These are phyloP conservation scores for Heritiera littoralis DNA, from an alignment of 345 rosid genomes.

Conservation along the genomic window DNA sequence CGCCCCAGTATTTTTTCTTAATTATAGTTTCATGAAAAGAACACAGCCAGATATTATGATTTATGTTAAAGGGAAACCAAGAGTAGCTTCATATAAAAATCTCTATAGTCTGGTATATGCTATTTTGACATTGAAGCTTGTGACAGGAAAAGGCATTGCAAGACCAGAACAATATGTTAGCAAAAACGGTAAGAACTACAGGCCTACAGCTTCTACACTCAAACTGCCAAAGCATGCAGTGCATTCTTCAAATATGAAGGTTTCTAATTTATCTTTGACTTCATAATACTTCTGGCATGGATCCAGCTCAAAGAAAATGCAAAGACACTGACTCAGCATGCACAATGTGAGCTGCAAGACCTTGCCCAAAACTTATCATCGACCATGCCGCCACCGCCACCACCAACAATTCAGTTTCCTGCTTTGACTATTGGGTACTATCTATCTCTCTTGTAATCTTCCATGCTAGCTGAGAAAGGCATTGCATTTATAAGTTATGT, in stretches of 20 bases:
- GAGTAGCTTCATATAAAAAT: neutral
- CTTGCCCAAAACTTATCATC: neutral
- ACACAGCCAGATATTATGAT: neutral
- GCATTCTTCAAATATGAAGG: neutral
- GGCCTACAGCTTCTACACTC: neutral
- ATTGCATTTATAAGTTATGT: neutral
- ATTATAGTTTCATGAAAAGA: neutral
- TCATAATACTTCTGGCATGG: neutral
- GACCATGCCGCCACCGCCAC: neutral
- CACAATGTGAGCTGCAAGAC: slow-evolving; percentile 1
- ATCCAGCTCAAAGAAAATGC: slow-evolving; percentile 12
- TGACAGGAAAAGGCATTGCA: slow-evolving; percentile 57
- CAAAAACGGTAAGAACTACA: slow-evolving; percentile 52
- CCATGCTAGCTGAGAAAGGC: neutral
- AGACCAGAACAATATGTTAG: slow-evolving; percentile 57
- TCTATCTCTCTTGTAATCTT: neutral
- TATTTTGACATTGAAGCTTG: slow-evolving; percentile 20
- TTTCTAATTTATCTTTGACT: neutral
- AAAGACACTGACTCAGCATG: neutral
- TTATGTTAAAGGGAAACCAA: neutral
- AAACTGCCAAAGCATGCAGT: neutral
- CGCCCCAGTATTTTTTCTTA: neutral
- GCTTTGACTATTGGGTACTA: slow-evolving; percentile 52
- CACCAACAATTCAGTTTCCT: slow-evolving; percentile 25
- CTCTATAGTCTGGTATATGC: neutral